Evolutionary conservation across 176 grass and related monocot species (phyloP), one percentile per base, ranked within the genome.

Genomic region (Leersia perrieri): DNA sequence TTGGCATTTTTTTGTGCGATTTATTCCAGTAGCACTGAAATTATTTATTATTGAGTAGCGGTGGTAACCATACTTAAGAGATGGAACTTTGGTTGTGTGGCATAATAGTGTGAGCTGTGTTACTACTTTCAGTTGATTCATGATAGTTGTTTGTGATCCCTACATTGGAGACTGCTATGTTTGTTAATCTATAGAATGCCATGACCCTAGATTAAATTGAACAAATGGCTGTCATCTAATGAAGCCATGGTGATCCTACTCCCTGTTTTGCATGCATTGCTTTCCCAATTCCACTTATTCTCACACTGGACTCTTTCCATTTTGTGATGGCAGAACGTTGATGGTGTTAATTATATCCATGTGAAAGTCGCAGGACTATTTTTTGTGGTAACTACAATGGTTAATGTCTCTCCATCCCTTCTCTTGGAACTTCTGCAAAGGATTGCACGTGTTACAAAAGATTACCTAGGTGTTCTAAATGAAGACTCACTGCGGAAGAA

Each of bases 281-380:
- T 60, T 86, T 78, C 20, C 68, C 22, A 74, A 67, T 82, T 64
- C 68, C 22, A 74, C 72, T 82, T 64, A 44, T 42, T 71, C 30
- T 87, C 42, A 71, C 60, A 55, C 7, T 51, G 12, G 0, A 20
- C 16, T 74, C 76, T 72, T 80, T 66, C 32, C 36, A 25, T 83
- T 85, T 80, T 86, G 29, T 83, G 23, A 70, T 67, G 33, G 38
- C 84, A 99, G 97, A 96, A 99, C 87, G 85, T 99, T 27, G 97
- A 99, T 88, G 97, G 97, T 4, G 89, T 99, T 70, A 99, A 99
- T 65, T 99, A 99, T 79, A 95, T 99, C 75, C 97, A 99, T 82
- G 97, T 93, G 68, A 99, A 99, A 75, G 97, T 99, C 9, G 91
- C 82, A 0, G 93, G 93, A 30, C 68, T 99, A 67, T 99, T 99